These are phyloP conservation scores for Penicillium roqueforti DNA, from an alignment of 495 filamentous ascomycete genomes.

Conservation along the genomic window DNA sequence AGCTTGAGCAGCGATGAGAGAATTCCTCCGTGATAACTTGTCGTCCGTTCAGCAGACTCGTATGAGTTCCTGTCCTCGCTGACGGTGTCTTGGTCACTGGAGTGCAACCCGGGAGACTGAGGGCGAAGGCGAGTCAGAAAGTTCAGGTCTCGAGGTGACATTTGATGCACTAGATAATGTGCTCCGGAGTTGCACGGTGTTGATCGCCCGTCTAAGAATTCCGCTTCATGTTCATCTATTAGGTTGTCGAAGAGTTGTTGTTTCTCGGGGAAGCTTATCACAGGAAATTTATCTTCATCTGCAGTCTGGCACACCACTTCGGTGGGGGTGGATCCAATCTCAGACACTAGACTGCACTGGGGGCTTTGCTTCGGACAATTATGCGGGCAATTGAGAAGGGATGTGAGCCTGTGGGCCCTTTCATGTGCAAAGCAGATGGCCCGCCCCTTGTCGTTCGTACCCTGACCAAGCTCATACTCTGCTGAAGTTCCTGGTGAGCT, in stretches of 20 bases:
- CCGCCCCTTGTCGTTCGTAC: constrained; percentile 35
- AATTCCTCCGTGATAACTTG: constrained; percentile 70
- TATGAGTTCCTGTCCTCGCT: constrained; percentile 51
- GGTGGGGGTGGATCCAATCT: constrained; percentile 30
- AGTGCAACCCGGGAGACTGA: constrained; percentile 42
- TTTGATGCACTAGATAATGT: constrained; percentile 35
- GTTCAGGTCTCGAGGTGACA: constrained; percentile 36
- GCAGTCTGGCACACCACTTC: constrained; percentile 29
- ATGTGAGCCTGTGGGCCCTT: constrained; percentile 32
- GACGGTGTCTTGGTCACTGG: constrained; percentile 55
- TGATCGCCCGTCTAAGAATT: constrained; percentile 27
- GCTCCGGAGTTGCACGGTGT: constrained; percentile 32
- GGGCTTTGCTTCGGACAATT: constrained; percentile 33
- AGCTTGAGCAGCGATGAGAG: constrained; percentile 76
- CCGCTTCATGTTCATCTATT: constrained; percentile 35
- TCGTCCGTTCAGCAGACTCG: constrained; percentile 63
- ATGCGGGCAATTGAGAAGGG: constrained; percentile 31
- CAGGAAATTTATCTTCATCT: constrained; percentile 38
- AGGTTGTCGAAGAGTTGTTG: constrained; percentile 28
- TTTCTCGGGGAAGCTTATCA: constrained; percentile 39
- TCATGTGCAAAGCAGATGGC: constrained; percentile 35
- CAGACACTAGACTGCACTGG: constrained; percentile 28
- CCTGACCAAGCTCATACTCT: constrained; percentile 32
- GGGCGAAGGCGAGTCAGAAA: constrained; percentile 37
- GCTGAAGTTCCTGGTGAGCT: constrained; percentile 24